Conservation (phyloP, 1,284 basidiomycete genomes). For the Ganoderma sinense region DNA sequence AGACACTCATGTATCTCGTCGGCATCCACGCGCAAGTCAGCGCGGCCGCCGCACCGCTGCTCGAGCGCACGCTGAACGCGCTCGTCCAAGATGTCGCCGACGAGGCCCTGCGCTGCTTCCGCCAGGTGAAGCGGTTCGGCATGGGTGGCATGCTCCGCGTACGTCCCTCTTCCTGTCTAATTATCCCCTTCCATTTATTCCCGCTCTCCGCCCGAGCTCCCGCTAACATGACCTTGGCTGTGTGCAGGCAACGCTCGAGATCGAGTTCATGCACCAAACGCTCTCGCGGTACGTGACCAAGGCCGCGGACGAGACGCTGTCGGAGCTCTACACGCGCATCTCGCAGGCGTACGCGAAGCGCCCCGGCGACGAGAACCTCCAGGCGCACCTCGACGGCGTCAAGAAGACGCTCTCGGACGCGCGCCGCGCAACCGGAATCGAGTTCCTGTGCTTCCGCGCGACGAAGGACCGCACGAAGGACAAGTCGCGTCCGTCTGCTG, state of each 20-base stretch:
- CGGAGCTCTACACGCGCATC: constrained; percentile 94
- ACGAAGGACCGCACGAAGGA: constrained; percentile 55
- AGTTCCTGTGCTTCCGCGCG: constrained; percentile 91
- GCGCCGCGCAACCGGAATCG: constrained; percentile 90
- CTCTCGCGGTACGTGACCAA: constrained; percentile 88
- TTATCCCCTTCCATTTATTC: neutral
- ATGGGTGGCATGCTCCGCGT: constrained; percentile 99
- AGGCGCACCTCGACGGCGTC: constrained; percentile 89
- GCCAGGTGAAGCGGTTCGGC: constrained; percentile 87
- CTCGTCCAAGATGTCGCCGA: constrained; percentile 87
- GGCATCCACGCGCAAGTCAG: constrained; percentile 93
- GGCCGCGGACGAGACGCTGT: constrained; percentile 82
- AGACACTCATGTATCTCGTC: constrained; percentile 88
- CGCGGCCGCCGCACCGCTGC: constrained; percentile 78
- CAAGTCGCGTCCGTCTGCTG: neutral
- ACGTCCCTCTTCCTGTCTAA: constrained; percentile 39
- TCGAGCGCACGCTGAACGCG: constrained; percentile 83
- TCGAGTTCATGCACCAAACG: constrained; percentile 98
- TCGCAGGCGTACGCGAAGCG: constrained; percentile 89
- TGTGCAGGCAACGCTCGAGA: constrained; percentile 92
- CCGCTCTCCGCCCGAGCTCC: neutral
- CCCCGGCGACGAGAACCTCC: constrained; percentile 82
- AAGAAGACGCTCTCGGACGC: constrained; percentile 91
- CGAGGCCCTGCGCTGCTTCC: constrained; percentile 86
- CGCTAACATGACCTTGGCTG: constrained; percentile 2